phyloP scores from a whole-genome alignment of 83 land plant species.

The Picea mariana region DNA sequence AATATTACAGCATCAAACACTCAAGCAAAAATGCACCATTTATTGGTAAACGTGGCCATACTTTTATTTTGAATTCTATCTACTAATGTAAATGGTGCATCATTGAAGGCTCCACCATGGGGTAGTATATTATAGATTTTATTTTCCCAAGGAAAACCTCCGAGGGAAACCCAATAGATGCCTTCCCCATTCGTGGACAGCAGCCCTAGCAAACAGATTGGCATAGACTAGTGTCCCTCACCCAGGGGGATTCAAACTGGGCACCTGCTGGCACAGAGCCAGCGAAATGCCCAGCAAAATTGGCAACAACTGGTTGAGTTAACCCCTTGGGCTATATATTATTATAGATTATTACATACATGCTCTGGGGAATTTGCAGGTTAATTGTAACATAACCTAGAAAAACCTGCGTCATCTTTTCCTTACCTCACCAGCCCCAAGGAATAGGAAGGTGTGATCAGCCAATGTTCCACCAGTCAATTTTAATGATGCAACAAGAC shows the following conservation, averaged over 20 bases:
- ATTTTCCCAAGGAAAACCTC: no score
- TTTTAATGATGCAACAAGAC: constrained; percentile 42
- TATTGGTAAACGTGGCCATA: background rate
- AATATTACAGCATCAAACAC: background rate
- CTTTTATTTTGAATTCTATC: background rate
- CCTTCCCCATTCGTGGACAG: no score
- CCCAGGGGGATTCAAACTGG: no score
- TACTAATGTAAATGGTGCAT: background rate
- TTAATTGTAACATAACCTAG: background rate
- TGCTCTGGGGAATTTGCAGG: background rate
- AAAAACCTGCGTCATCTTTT: background rate
- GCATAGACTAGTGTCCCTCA: no score
- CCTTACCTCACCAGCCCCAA: constrained; percentile 54
- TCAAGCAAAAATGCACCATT: background rate
- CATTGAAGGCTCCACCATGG: background rate
- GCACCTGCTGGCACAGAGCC: no score
- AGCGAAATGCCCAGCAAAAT: no score
- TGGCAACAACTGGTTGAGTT: no score
- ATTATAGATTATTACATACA: background rate
- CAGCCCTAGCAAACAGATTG: no score
- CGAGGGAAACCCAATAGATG: no score
- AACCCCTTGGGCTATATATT: no score
- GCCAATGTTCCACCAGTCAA: constrained; percentile 43
- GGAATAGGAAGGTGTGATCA: constrained; percentile 46
- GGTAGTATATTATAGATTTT: background rate